Evolutionary conservation across 768 basidiomycete genomes (phyloP), one percentile per base, ranked within the genome.

Genomic region (Pleurotus pulmonarius): DNA sequence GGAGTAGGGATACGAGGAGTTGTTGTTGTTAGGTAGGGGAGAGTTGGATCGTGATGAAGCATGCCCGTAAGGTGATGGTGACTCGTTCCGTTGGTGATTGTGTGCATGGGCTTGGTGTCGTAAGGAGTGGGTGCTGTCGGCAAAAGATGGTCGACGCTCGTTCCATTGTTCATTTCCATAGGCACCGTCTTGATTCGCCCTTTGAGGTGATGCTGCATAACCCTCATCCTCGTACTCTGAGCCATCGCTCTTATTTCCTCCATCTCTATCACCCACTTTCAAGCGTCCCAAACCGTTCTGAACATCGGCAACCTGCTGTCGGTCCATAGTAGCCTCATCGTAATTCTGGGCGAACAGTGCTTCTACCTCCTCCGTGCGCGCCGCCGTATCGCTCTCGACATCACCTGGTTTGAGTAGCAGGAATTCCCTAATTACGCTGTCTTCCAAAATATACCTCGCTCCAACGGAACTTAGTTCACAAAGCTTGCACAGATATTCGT

Each of bases 341-440:
- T 46, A 38, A 41, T 53, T 46, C 48, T 29, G 59, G 13, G 73
- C 66, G 60, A 78, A 79, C 26, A 89, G 67, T 7, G 80, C 78
- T 24, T 83, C 80, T 46, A 90, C 78, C 65, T 86, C 83, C 54
- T 77, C 74, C 18, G 75, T 75, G 12, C 81, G 80, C 8, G 90
- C 77, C 3, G 85, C 83, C 37, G 83, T 76, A 45, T 85, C 81
- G 54, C 83, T 85, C 59, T 86, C 87, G 11, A 88, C 83, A 64
- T 98, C 94, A 4, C 97, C 97, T 1, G 92, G 86, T 64, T 90
- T 90, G 15, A 89, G 77, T 4, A 90, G 77, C 55, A 98, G 79
- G 70, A 98, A 99, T 53, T 81, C 79, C 54, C 94, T 83, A 40
- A 97, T 82, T 40, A 94, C 83, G 11, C 76, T 73, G 66, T 93